Evolutionary conservation across 2,329 filamentous ascomycete species (phyloP), one percentile per base, ranked within the genome.

Genomic region (Fusarium miscanthi): DNA sequence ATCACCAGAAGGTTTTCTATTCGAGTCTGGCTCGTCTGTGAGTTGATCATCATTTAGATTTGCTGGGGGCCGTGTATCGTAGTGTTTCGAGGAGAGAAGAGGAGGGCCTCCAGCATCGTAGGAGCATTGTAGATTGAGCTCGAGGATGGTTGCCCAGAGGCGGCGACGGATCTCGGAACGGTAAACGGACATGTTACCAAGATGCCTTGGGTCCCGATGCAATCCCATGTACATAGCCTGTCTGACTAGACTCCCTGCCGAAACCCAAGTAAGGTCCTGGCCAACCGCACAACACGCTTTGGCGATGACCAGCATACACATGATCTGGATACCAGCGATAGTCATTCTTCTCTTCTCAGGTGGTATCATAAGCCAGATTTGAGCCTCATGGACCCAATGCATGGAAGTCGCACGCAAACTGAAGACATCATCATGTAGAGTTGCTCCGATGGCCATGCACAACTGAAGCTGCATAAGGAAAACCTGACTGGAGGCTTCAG

Each of bases 191-290:
- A 87, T 86, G 25, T 82, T 81, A 11, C 83, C 81, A 8, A 89
- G 83, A 63, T 84, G 80, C 35, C 80, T 82, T 0, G 89, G 88
- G 61, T 90, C 89, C 3, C 87, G 84, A 74, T 91, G 88, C 10
- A 90, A 80, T 7, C 89, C 88, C 83, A 90, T 89, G 60, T 84
- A 84, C 75, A 90, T 85, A 58, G 88, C 89, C 12, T 83, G 84
- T 16, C 88, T 82, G n/a, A 89, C 66, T 16, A 90, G 68, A 1
- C 81, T 78, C 2, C 88, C 88, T 0, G 84, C 81, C 4, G 85
- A 82, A 37, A 87, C 83, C 87, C 87, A 90, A 3, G 83, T 81
- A 8, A 89, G 75, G 67, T 90, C 88, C 9, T 83, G 83, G 7
- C 83, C 84, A 7, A 88, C 81, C 17, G 81, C 83, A 33, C 84